Percentiles rank a stretch among this genome's conserved stretches.
These are phyloP conservation scores for Verticillium longisporum DNA, from an alignment of 2,329 filamentous ascomycete genomes.

Conservation along the genomic window DNA sequence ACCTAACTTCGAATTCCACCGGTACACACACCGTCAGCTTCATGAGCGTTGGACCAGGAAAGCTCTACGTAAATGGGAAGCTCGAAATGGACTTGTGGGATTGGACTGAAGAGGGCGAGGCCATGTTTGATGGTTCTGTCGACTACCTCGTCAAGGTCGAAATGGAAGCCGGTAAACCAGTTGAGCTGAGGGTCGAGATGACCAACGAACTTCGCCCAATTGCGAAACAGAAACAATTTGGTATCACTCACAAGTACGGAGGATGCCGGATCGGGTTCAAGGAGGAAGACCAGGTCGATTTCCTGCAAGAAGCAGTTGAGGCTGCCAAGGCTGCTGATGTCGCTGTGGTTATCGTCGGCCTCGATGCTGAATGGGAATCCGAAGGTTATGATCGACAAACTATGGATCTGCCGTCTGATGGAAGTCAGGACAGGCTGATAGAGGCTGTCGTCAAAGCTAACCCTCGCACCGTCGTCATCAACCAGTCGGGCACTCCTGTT, in stretches of 20 bases:
- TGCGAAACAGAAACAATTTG: constrained; percentile 50
- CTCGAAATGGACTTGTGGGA: constrained; percentile 60
- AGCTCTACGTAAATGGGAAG: constrained; percentile 52
- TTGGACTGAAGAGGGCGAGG: constrained; percentile 62
- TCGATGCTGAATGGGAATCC: constrained; percentile 70
- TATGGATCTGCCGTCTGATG: constrained; percentile 57
- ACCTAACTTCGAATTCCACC: constrained; percentile 48
- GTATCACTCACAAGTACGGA: constrained; percentile 58
- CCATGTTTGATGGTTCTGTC: constrained; percentile 63
- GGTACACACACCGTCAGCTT: constrained; percentile 62
- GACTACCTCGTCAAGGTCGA: constrained; percentile 56
- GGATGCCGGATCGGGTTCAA: constrained; percentile 68
- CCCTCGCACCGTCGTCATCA: constrained; percentile 59
- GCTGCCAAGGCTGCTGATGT: constrained; percentile 57
- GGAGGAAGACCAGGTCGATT: constrained; percentile 54
- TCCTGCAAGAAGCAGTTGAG: constrained; percentile 58
- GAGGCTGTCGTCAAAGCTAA: constrained; percentile 57
- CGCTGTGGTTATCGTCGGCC: constrained; percentile 60
- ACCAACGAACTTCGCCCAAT: constrained; percentile 59
- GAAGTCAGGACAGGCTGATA: constrained; percentile 56
- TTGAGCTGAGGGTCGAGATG: constrained; percentile 58
- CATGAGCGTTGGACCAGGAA: constrained; percentile 60
- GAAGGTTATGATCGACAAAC: constrained; percentile 70
- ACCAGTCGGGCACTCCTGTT: constrained; percentile 62
- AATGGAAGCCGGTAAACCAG: constrained; percentile 50